Base-by-base conservation (phyloP, 768 basidiomycete species). In the Rhodotorula sphaerocarpa region DNA sequence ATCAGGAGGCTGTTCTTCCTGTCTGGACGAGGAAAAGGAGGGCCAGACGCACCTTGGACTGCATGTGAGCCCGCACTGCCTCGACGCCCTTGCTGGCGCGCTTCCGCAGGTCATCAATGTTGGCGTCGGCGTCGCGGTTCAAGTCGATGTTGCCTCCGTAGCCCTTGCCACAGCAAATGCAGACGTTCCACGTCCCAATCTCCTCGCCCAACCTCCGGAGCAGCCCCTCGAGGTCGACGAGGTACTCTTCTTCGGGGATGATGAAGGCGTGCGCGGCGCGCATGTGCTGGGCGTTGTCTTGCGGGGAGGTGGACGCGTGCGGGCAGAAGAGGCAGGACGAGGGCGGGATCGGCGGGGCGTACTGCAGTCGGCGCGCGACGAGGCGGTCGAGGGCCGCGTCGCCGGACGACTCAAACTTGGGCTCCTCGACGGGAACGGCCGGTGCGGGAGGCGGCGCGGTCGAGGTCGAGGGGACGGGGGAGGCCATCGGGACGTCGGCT, bases 21-120 rank as follows among this genome's bases (percentile, higher is more conserved):
- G n/a, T n/a, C n/a, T n/a, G n/a, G n/a, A n/a, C n/a, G n/a, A n/a
- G n/a, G n/a, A n/a, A n/a, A n/a, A n/a, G n/a, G n/a, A n/a, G n/a
- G n/a, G n/a, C n/a, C n/a, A n/a, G 25, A n/a, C 63, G 41, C 9
- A 65, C 70, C 67, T 97, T 97, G 79, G 92, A 92, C 44, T 83
- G 65, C 95, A 99, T 99, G 74, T 99, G 95, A 72, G 88, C 88
- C 69, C 91, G 80, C 7, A 89, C 91, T 1, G 92, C 93, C 6
- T 90, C 86, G 56, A 92, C 73, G 21, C 83, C 85, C 60, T 84
- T 82, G 75, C 90, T 90, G 71, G 90, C 90, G 63, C 84, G 72
- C 65, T 65, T 66, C 55, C 30, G 20, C 34, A 57, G 44, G 43
- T 66, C 57, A 5, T 63, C 69, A 6, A 28, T 25, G 7, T 28